phyloP scores from a whole-genome alignment of 2,329 filamentous ascomycete species.

The Cladosporium sp. region DNA sequence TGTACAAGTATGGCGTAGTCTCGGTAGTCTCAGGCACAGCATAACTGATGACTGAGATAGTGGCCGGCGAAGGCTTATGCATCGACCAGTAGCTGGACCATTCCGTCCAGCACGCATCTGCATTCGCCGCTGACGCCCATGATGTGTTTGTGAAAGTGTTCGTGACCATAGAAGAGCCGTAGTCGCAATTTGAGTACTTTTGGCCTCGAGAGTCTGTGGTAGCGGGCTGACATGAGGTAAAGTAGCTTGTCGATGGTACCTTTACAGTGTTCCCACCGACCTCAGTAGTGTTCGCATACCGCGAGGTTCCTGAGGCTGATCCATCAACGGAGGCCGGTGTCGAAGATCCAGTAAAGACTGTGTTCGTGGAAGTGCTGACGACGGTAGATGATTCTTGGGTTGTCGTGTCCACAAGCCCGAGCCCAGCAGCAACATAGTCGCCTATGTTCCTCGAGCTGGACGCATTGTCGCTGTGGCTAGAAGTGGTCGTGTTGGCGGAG shows the following conservation, averaged over 20 bases:
- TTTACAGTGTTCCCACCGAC: neutral
- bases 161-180: neutral
- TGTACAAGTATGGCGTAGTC: neutral
- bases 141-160: conserved; percentile 5
- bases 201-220: neutral
- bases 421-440: neutral
- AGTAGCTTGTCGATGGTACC: neutral
- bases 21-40: neutral
- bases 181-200: neutral
- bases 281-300: neutral
- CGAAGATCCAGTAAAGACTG: neutral
- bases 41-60: neutral
- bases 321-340: neutral
- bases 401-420: neutral
- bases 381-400: neutral
- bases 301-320: neutral
- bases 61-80: neutral
- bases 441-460: neutral
- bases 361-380: neutral
- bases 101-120: neutral
- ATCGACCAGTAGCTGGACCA: neutral
- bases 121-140: neutral
- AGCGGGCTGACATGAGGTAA: neutral
- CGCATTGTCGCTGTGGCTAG: neutral
- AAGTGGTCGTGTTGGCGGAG: neutral